Evolutionary conservation across 2,329 filamentous ascomycete genomes (phyloP).

Genomic region (Penicillium italicum): DNA sequence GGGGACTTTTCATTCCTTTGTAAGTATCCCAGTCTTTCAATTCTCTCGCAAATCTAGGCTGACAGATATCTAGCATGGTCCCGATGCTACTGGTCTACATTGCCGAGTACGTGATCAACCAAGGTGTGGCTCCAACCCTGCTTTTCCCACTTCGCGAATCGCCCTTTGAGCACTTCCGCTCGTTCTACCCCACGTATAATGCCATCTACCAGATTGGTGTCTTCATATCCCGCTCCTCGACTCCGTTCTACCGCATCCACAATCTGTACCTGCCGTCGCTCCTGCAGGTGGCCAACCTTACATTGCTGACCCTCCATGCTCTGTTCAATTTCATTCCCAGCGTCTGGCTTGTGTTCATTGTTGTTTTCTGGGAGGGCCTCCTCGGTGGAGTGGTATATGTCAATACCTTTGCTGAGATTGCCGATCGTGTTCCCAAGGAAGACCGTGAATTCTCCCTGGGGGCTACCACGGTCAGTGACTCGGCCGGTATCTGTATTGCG

Average conservation of each 20-base stretch:
- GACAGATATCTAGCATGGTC: constrained; percentile 61
- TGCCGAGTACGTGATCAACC: constrained; percentile 96
- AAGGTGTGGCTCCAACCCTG: constrained; percentile 84
- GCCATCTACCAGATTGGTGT: constrained; percentile 94
- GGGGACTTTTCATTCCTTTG: constrained; percentile 68
- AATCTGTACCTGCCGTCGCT: constrained; percentile 76
- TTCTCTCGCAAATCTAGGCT: not conserved
- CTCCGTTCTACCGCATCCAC: constrained; percentile 78
- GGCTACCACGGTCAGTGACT: constrained; percentile 89
- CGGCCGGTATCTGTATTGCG: constrained; percentile 82
- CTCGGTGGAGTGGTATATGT: constrained; percentile 91
- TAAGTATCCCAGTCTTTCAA: constrained; percentile 34
- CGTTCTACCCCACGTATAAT: constrained; percentile 92
- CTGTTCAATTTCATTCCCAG: constrained; percentile 76
- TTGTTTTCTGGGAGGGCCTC: constrained; percentile 93
- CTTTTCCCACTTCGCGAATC: constrained; percentile 74
- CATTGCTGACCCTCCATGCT: constrained; percentile 69
- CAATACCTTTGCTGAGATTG: constrained; percentile 92
- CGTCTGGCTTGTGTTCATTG: constrained; percentile 77
- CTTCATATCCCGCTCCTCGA: constrained; percentile 88
- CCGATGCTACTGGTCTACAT: constrained; percentile 90
- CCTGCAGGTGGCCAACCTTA: constrained; percentile 76
- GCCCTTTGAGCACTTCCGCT: constrained; percentile 76
- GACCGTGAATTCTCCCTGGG: constrained; percentile 89
- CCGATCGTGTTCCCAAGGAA: constrained; percentile 69